Percentiles rank a stretch among this genome's conserved stretches.
Conservation (phyloP, 176 grass and related monocot genomes). For the Oryza rufipogon region DNA sequence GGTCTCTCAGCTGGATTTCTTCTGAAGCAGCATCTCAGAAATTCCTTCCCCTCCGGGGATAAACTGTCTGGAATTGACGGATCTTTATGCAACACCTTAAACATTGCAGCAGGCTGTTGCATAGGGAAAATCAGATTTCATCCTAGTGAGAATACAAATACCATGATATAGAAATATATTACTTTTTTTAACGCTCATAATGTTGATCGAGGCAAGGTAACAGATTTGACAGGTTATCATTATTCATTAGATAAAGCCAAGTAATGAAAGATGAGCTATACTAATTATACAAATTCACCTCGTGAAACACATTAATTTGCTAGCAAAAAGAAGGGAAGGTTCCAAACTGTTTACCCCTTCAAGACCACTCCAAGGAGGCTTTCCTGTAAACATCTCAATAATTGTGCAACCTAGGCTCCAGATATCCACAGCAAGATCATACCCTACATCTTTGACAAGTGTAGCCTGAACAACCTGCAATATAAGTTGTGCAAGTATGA, state of each 20-base stretch:
- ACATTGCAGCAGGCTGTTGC: slow-evolving; percentile 82
- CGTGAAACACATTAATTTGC: slow-evolving; percentile 18
- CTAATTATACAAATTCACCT: slow-evolving; percentile 35
- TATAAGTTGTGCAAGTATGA: slow-evolving; percentile 45
- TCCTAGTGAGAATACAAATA: slow-evolving; percentile 14
- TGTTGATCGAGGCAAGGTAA: slow-evolving; percentile 15
- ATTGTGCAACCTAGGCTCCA: slow-evolving; percentile 94
- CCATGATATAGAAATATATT: slow-evolving; percentile 21
- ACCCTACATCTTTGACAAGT: slow-evolving; percentile 72
- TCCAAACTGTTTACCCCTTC: slow-evolving; percentile 76
- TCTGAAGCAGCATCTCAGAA: slow-evolving; percentile 79
- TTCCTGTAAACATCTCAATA: slow-evolving; percentile 92
- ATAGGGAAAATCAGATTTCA: slow-evolving; percentile 37
- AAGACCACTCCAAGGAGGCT: slow-evolving; percentile 90
- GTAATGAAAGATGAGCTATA: neutral
- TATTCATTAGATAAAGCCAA: slow-evolving; percentile 22
- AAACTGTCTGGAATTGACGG: slow-evolving; percentile 65
- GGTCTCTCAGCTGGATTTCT: slow-evolving; percentile 78
- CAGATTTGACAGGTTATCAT: slow-evolving; percentile 19
- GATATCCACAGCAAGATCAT: slow-evolving; percentile 88
- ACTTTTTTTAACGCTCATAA: slow-evolving; percentile 26
- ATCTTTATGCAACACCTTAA: slow-evolving; percentile 78
- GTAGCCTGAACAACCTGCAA: slow-evolving; percentile 84
- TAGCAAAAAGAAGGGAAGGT: slow-evolving; percentile 7
- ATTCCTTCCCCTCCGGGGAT: slow-evolving; percentile 82